Conservation (phyloP, 352 stramenopile genomes). For the Globisporangium barbulae region DNA sequence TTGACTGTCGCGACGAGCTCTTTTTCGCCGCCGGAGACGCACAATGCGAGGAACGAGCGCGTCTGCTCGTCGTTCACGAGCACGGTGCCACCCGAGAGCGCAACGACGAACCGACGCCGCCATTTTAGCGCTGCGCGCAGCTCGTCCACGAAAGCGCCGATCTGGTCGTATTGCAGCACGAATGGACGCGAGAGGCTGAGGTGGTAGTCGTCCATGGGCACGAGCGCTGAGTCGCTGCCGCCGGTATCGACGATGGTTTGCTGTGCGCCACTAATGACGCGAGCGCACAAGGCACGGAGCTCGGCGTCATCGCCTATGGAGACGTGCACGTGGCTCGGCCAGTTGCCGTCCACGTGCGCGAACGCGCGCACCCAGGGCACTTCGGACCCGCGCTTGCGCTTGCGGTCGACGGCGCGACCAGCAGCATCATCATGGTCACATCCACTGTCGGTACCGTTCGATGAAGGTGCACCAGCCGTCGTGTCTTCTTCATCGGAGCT, state of each 20-base stretch:
- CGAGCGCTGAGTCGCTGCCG: constrained; percentile 19
- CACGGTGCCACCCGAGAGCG: constrained; percentile 35
- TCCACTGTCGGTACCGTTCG: constrained; percentile 18
- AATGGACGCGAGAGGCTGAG: constrained; percentile 81
- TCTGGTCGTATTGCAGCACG: constrained; percentile 64
- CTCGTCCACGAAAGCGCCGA: constrained; percentile 60
- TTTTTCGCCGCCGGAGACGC: constrained; percentile 32
- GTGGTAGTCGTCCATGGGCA: constrained; percentile 43
- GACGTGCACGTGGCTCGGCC: constrained; percentile 73
- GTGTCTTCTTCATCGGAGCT: constrained; percentile 17
- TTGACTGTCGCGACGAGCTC: constrained; percentile 39
- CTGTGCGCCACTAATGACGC: constrained; percentile 33
- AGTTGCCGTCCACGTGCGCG: constrained; percentile 76
- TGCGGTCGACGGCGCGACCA: constrained; percentile 18
- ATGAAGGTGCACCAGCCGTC: constrained; percentile 6
- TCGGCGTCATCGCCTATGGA: constrained; percentile 27
- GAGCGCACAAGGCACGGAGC: constrained; percentile 24
- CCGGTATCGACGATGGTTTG: constrained; percentile 17
- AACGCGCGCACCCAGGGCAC: constrained; percentile 60
- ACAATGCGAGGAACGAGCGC: constrained; percentile 68
- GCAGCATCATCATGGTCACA: not conserved
- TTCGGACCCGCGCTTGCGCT: constrained; percentile 36
- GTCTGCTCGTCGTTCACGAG: constrained; percentile 75
- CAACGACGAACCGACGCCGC: constrained; percentile 49
- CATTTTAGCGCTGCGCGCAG: constrained; percentile 69